Evolutionary conservation across 2,329 filamentous ascomycete species (phyloP).

Genomic region (Venturia oleaginea): DNA sequence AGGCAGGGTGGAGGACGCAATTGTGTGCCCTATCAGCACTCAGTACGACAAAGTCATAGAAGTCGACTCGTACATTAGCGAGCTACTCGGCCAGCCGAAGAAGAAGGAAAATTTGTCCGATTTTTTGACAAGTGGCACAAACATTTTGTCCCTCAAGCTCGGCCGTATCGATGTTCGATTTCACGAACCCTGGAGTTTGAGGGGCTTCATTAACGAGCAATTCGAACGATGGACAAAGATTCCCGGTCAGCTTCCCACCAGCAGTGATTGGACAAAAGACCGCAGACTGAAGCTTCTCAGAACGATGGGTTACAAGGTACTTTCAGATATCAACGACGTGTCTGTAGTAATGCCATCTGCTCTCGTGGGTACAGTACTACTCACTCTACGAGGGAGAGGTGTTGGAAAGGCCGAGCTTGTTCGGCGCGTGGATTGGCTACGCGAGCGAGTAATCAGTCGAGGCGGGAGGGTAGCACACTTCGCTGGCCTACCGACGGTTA

Average conservation of each 20-base stretch:
- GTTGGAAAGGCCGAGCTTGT: slow-evolving; percentile 81
- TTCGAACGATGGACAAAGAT: slow-evolving; percentile 48
- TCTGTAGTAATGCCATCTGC: slow-evolving; percentile 98
- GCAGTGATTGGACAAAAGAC: slow-evolving; percentile 40
- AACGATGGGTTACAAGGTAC: slow-evolving; percentile 82
- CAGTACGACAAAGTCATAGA: slow-evolving; percentile 99
- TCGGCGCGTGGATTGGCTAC: slow-evolving; percentile 84
- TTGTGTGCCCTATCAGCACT: slow-evolving; percentile 91
- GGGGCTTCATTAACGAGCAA: slow-evolving; percentile 72
- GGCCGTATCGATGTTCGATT: slow-evolving; percentile 93
- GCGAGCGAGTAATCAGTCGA: slow-evolving; percentile 69
- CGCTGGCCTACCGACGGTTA: slow-evolving; percentile 65
- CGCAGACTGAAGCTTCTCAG: slow-evolving; percentile 63
- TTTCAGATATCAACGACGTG: slow-evolving; percentile 90
- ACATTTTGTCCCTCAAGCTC: slow-evolving; percentile 77
- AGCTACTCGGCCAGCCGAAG: slow-evolving; percentile 88
- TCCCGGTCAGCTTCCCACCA: slow-evolving; percentile 30
- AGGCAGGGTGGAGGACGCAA: slow-evolving; percentile 77
- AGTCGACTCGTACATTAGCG: slow-evolving; percentile 91
- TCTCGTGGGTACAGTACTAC: slow-evolving; percentile 82
- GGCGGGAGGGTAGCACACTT: slow-evolving; percentile 93
- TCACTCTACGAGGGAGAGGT: slow-evolving; percentile 84
- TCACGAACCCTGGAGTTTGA: slow-evolving; percentile 89
- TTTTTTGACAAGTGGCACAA: slow-evolving; percentile 73
- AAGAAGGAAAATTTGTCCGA: slow-evolving; percentile 88